Evolutionary conservation across 805 yeast genomes (phyloP).

Genomic region (Phaffomyces opuntiae): DNA sequence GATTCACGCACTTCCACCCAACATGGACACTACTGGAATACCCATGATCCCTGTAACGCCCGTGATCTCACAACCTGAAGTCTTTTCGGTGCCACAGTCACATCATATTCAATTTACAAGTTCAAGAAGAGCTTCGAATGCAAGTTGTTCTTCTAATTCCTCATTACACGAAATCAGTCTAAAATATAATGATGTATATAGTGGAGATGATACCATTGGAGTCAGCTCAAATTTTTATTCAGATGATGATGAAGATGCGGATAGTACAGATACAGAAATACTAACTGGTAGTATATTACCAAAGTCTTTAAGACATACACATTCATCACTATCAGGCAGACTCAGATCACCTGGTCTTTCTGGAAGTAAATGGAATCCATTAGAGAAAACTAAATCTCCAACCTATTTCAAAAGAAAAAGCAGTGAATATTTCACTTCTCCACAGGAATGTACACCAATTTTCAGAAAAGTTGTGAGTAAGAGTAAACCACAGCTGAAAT

Average conservation of each 20-base stretch:
- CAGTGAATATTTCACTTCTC: slow-evolving; percentile 9
- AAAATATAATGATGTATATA: neutral
- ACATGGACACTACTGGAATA: neutral
- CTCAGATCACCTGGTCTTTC: slow-evolving; percentile 11
- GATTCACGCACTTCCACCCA: too few relatives aligned
- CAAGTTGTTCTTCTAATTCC: slow-evolving; percentile 6
- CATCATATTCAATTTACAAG: neutral
- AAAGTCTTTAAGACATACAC: slow-evolving; percentile 1
- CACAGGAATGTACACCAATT: slow-evolving; percentile 20
- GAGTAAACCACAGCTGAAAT: slow-evolving; percentile 23
- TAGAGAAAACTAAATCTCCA: slow-evolving; percentile 11
- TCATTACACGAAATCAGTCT: slow-evolving; percentile 7
- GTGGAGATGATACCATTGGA: neutral
- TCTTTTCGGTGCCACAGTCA: neutral
- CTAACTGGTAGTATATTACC: slow-evolving; percentile 7
- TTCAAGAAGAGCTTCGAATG: slow-evolving; percentile 4
- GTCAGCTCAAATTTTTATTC: neutral
- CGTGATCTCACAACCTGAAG: neutral
- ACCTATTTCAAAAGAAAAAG: slow-evolving; percentile 1
- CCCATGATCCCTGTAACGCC: slow-evolving; percentile 1
- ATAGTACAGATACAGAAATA: slow-evolving; percentile 13
- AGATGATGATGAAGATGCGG: slow-evolving; percentile 11
- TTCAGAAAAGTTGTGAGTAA: slow-evolving; percentile 22
- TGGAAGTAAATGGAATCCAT: neutral
- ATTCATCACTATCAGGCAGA: neutral